Evolutionary conservation across 768 basidiomycete species (phyloP).

Genomic region (Lepiota venenata): DNA sequence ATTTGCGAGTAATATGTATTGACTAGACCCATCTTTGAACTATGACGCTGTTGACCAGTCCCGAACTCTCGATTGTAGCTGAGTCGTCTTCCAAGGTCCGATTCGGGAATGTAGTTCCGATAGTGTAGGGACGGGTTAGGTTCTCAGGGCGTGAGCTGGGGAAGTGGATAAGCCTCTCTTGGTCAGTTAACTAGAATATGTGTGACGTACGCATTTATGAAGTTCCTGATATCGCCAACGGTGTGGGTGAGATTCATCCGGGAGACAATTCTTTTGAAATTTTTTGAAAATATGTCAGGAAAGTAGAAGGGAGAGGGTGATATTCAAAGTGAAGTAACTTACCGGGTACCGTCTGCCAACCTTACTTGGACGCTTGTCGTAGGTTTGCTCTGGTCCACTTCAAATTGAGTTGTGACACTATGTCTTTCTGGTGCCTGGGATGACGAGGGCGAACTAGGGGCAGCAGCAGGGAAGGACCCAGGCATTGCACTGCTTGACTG

Average conservation of each 20-base stretch:
- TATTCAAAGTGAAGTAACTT: conserved; percentile 6
- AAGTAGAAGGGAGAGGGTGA: no score
- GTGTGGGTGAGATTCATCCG: conserved; percentile 92
- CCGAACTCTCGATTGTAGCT: conserved; percentile 69
- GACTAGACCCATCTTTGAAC: conserved; percentile 71
- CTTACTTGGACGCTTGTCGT: conserved; percentile 90
- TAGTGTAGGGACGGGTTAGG: conserved; percentile 58
- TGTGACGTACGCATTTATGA: conserved; percentile 82
- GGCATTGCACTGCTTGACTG: conserved; percentile 40
- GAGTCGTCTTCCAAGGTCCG: conserved; percentile 60
- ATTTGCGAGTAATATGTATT: no score
- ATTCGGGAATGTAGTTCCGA: conserved; percentile 91
- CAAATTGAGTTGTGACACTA: conserved; percentile 54
- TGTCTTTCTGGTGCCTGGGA: conserved; percentile 26
- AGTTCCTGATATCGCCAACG: conserved; percentile 77
- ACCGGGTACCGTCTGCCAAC: conserved; percentile 89
- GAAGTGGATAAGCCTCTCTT: neutral
- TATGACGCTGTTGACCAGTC: conserved; percentile 77
- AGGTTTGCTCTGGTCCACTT: conserved; percentile 79
- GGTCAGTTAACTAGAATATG: neutral
- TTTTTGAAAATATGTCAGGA: no score
- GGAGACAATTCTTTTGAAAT: conserved; percentile 59
- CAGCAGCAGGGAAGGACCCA: conserved; percentile 50
- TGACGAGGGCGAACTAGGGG: conserved; percentile 18
- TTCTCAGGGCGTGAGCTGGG: conserved; percentile 71